A percentile compares a stretch with the other conserved stretches of the same genome.
These are phyloP conservation scores for Neoboletus magnificus DNA, from an alignment of 768 basidiomycete genomes.

Conservation along the genomic window DNA sequence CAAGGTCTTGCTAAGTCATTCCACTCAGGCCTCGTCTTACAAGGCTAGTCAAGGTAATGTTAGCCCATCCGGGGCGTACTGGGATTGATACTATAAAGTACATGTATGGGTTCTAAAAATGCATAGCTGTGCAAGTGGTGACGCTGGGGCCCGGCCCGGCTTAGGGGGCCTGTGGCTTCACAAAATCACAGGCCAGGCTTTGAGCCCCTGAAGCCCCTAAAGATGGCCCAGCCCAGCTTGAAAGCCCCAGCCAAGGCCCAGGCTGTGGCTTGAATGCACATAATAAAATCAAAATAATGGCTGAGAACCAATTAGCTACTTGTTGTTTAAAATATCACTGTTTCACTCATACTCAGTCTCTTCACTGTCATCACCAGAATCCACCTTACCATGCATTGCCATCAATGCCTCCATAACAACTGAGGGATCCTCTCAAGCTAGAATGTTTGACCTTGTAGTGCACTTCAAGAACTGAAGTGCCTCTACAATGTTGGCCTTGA, in stretches of 20 bases:
- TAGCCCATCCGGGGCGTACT: too few relatives aligned
- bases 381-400: background rate
- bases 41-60: too few relatives aligned
- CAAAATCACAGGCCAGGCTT: background rate
- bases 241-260: background rate
- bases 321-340: background rate
- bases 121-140: too few relatives aligned
- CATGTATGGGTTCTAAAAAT: too few relatives aligned
- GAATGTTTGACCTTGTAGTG: background rate
- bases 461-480: constrained; percentile 5
- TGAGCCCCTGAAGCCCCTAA: background rate
- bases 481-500: constrained; percentile 1
- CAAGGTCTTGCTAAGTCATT: too few relatives aligned
- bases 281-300: background rate
- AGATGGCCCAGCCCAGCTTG: background rate
- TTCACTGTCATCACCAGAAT: too few relatives aligned
- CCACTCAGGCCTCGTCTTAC: too few relatives aligned
- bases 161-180: background rate
- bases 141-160: background rate
- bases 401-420: background rate
- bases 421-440: background rate
- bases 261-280: background rate
- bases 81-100: too few relatives aligned
- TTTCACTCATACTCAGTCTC: background rate
- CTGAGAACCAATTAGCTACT: too few relatives aligned